Evolutionary conservation across 306 rosid species (phyloP).

Genomic region (Trifolium pratense): DNA sequence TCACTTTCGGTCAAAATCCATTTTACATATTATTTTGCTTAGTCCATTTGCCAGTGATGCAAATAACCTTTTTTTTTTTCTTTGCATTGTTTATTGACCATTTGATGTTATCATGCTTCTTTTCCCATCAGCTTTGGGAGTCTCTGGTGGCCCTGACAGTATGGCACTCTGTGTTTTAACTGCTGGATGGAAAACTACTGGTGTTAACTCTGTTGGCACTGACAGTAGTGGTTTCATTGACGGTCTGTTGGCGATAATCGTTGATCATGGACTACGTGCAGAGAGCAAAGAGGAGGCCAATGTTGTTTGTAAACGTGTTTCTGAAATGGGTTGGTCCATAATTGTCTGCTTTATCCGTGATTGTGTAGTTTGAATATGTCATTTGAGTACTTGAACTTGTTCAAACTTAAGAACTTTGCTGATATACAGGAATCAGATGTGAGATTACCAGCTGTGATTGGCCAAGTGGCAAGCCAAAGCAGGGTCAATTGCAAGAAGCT

Average conservation of each 20-base stretch:
- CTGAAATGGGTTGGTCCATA: constrained; percentile 63
- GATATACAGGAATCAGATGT: constrained; percentile 72
- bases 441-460: constrained; percentile 78
- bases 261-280: constrained; percentile 88
- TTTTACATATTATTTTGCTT: too few species aligned
- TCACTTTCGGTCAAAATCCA: too few species aligned
- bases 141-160: constrained; percentile 99
- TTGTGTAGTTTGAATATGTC: constrained; percentile 37
- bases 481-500: constrained; percentile 91
- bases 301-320: constrained; percentile 62
- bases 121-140: constrained; percentile 75
- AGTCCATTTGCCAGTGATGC: background rate
- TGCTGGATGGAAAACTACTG: constrained; percentile 74
- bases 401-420: constrained; percentile 32
- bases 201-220: constrained; percentile 44
- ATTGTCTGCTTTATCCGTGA: constrained; percentile 15
- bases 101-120: constrained; percentile 34
- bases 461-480: constrained; percentile 82
- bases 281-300: constrained; percentile 90
- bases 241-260: constrained; percentile 78
- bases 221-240: constrained; percentile 60
- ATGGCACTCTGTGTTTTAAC: constrained; percentile 80
- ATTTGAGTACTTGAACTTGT: constrained; percentile 20
- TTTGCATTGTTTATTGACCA: constrained; percentile 3
- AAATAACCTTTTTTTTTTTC: background rate